Percentiles rank a stretch among this genome's conserved stretches.
These are phyloP conservation scores for Leccinellum albellum DNA, from an alignment of 768 basidiomycete species.

Conservation along the genomic window DNA sequence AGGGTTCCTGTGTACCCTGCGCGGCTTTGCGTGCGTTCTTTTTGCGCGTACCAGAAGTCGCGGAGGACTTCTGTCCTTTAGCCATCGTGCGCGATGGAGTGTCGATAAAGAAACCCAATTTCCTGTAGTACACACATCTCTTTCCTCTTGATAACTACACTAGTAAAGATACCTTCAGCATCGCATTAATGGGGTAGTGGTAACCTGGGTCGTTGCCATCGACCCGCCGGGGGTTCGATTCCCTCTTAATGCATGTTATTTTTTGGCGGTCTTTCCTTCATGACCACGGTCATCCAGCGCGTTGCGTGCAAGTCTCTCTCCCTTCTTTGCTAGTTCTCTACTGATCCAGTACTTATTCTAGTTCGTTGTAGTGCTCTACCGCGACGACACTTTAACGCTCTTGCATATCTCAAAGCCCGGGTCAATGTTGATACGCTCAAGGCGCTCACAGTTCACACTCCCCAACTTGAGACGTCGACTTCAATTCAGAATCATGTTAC, in stretches of 20 bases:
- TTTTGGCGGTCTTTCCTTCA: background rate
- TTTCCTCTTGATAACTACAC: background rate
- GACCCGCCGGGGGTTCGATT: slow-evolving; percentile 90
- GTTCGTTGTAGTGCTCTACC: background rate
- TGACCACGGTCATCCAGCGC: background rate
- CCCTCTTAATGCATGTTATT: slow-evolving; percentile 66
- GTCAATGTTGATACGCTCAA: slow-evolving; percentile 44
- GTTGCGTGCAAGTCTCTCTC: slow-evolving; percentile 11
- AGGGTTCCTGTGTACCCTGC: slow-evolving; percentile 20
- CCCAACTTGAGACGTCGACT: slow-evolving; percentile 70
- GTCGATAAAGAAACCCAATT: background rate
- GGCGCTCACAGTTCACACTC: slow-evolving; percentile 61
- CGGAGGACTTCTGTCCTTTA: slow-evolving; percentile 67
- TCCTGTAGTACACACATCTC: background rate
- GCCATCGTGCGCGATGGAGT: slow-evolving; percentile 30
- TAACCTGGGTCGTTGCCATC: slow-evolving; percentile 69
- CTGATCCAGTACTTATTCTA: background rate
- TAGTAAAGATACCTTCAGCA: background rate
- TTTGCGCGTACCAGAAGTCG: slow-evolving; percentile 83
- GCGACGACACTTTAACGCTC: slow-evolving; percentile 7
- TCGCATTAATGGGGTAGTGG: slow-evolving; percentile 61
- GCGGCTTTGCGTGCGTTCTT: slow-evolving; percentile 82
- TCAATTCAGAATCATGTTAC: slow-evolving; percentile 80
- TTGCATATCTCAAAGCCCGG: slow-evolving; percentile 31
- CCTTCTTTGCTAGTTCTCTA: background rate